These are phyloP conservation scores for Vicia villosa DNA, from an alignment of 306 rosid species.

Conservation along the genomic window DNA sequence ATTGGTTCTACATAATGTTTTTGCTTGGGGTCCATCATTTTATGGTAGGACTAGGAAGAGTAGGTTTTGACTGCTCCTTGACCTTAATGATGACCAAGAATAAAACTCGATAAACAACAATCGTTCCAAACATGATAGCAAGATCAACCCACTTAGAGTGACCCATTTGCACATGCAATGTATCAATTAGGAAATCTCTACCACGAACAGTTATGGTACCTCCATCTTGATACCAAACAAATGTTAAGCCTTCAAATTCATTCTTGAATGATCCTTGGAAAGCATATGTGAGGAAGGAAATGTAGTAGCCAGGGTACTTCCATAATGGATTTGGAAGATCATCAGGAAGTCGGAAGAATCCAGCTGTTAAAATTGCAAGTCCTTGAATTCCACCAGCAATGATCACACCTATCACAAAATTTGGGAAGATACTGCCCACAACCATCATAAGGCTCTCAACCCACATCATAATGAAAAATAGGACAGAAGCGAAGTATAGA, in stretches of 20 bases:
- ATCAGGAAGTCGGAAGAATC: slow-evolving; percentile 50
- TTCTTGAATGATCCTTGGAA: too few relatives aligned
- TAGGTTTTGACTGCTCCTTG: slow-evolving; percentile 46
- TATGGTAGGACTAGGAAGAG: not conserved
- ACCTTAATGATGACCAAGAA: slow-evolving; percentile 48
- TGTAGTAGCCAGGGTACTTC: slow-evolving; percentile 58
- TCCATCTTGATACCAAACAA: too few relatives aligned
- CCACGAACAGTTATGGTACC: slow-evolving; percentile 38
- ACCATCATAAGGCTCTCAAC: slow-evolving; percentile 78
- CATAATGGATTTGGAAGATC: slow-evolving; percentile 63
- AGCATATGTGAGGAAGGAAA: too few relatives aligned
- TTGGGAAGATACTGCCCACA: slow-evolving; percentile 57
- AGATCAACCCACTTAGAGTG: slow-evolving; percentile 72
- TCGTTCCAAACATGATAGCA: slow-evolving; percentile 59
- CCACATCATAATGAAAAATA: slow-evolving; percentile 46
- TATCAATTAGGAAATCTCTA: slow-evolving; percentile 35
- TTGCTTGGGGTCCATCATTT: not conserved
- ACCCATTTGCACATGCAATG: slow-evolving; percentile 65
- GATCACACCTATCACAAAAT: slow-evolving; percentile 60
- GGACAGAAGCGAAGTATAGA: slow-evolving; percentile 43
- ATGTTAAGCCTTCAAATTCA: too few relatives aligned
- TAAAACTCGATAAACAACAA: slow-evolving; percentile 48
- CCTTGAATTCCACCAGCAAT: slow-evolving; percentile 62
- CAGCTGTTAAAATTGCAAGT: slow-evolving; percentile 55
- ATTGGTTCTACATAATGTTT: not conserved